A percentile compares a stretch with the other conserved stretches of the same genome.
phyloP scores from a whole-genome alignment of 352 stramenopile genomes.

The Thalassiosira allenii region DNA sequence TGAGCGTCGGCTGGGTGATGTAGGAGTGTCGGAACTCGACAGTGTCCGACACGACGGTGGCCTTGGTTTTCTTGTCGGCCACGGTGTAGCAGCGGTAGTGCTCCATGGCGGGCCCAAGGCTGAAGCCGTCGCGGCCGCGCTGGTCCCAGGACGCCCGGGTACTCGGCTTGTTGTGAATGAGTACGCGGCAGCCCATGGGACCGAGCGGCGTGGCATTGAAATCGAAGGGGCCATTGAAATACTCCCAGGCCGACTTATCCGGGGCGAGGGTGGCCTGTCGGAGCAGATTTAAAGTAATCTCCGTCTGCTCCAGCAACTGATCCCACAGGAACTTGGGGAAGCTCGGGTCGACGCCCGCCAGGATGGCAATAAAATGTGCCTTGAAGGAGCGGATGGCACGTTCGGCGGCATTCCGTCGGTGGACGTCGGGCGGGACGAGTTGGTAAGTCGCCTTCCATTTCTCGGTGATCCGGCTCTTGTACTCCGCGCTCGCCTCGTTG shows the following conservation, averaged over 20 bases:
- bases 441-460: constrained; percentile 11
- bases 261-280: neutral
- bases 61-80: neutral
- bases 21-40: constrained; percentile 23
- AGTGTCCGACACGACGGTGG: constrained; percentile 4
- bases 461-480: constrained; percentile 29
- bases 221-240: constrained; percentile 12
- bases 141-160: neutral
- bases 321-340: constrained; percentile 23
- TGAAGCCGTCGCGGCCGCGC: neutral
- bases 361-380: constrained; percentile 13
- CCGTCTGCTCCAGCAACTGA: constrained; percentile 1
- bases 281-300: constrained; percentile 17
- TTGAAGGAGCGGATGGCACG: constrained; percentile 28
- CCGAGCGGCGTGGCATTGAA: constrained; percentile 17
- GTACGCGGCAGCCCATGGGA: constrained; percentile 1
- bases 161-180: neutral
- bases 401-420: constrained; percentile 23
- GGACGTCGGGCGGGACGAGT: constrained; percentile 4
- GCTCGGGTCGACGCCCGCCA: neutral
- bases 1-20: constrained; percentile 11
- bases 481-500: constrained; percentile 41
- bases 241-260: constrained; percentile 22
- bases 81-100: constrained; percentile 20
- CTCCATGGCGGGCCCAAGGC: constrained; percentile 3